These are phyloP conservation scores for Hyaloscypha bicolor DNA, from an alignment of 495 filamentous ascomycete genomes.

Conservation along the genomic window DNA sequence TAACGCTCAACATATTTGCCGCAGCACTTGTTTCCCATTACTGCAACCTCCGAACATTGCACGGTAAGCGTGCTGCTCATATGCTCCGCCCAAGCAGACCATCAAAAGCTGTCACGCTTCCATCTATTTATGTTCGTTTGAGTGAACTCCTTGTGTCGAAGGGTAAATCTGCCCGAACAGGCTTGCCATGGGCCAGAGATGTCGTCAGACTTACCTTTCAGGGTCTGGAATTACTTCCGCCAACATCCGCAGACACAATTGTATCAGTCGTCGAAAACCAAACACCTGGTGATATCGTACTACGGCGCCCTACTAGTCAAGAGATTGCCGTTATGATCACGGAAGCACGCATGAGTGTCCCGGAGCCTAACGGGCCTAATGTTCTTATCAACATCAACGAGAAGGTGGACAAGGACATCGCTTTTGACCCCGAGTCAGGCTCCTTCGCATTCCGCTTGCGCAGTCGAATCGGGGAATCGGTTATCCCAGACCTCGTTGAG, in stretches of 20 bases:
- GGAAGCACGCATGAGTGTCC: constrained; percentile 43
- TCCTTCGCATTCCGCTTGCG: constrained; percentile 61
- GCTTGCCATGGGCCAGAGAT: constrained; percentile 53
- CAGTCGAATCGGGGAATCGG: constrained; percentile 56
- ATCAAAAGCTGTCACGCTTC: constrained; percentile 41
- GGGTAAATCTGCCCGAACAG: constrained; percentile 22
- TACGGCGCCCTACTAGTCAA: not conserved
- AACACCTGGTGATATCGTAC: not conserved
- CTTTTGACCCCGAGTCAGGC: constrained; percentile 57
- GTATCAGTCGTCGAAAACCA: constrained; percentile 20
- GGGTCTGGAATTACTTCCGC: constrained; percentile 40
- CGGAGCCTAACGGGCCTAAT: constrained; percentile 37
- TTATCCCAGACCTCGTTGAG: constrained; percentile 53
- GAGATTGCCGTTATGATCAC: constrained; percentile 36
- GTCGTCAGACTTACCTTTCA: constrained; percentile 55
- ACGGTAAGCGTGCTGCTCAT: constrained; percentile 38
- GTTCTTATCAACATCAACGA: constrained; percentile 51
- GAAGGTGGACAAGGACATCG: constrained; percentile 58
- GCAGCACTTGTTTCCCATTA: constrained; percentile 43
- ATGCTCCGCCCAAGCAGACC: constrained; percentile 20
- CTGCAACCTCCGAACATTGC: constrained; percentile 46
- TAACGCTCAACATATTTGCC: constrained; percentile 28
- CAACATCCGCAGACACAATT: constrained; percentile 24
- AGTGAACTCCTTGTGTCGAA: constrained; percentile 41
- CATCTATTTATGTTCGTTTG: constrained; percentile 45